A percentile compares a stretch with the other conserved stretches of the same genome.
Evolutionary conservation across 2,329 filamentous ascomycete genomes (phyloP).

Genomic region (Colletotrichum scovillei): DNA sequence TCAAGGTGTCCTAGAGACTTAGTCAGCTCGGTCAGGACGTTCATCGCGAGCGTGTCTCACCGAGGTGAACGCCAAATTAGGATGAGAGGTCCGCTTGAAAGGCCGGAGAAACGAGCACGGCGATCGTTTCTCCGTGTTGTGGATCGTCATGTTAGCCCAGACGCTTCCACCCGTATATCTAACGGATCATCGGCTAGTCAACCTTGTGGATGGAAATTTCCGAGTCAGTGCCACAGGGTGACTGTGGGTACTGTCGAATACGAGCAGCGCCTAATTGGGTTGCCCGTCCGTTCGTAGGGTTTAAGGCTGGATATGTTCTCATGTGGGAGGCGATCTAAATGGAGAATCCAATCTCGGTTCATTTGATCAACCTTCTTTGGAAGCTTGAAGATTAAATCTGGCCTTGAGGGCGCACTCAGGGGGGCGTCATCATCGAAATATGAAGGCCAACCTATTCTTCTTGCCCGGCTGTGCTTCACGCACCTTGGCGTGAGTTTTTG

Average conservation of each 20-base stretch:
- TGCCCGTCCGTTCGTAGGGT: background rate
- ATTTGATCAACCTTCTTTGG: constrained; percentile 5
- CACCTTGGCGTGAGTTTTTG: background rate
- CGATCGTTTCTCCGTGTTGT: too few relatives aligned
- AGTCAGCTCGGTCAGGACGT: too few relatives aligned
- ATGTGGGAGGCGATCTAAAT: background rate
- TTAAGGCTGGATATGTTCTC: constrained; percentile 3
- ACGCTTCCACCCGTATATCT: too few relatives aligned
- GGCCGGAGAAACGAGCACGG: too few relatives aligned
- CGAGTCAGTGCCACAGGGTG: constrained; percentile 2
- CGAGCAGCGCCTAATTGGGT: background rate
- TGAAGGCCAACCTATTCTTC: background rate
- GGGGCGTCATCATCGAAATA: background rate
- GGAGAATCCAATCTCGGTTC: constrained; percentile 23
- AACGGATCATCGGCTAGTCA: background rate
- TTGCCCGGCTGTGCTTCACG: background rate
- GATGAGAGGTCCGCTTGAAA: too few relatives aligned
- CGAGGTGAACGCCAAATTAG: too few relatives aligned
- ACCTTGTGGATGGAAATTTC: background rate
- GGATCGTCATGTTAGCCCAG: too few relatives aligned
- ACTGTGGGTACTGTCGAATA: constrained; percentile 1
- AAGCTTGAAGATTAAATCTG: background rate
- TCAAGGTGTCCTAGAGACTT: too few relatives aligned
- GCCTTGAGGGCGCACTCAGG: background rate
- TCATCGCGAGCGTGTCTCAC: too few relatives aligned